These are phyloP conservation scores for Salvia splendens DNA, from an alignment of 257 asterid species.

Conservation along the genomic window DNA sequence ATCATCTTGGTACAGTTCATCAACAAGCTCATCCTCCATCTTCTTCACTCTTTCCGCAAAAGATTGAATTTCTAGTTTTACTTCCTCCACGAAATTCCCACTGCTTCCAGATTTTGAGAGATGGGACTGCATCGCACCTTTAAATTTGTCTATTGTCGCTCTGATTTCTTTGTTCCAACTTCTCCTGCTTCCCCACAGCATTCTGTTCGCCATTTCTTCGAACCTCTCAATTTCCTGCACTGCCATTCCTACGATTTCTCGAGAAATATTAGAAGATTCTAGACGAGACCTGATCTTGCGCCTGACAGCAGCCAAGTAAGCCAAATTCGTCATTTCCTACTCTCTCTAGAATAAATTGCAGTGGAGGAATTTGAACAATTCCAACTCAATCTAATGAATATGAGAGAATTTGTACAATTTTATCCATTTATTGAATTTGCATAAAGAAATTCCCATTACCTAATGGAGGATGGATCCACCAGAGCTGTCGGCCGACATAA, in stretches of 20 bases:
- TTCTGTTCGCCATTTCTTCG: conserved; percentile 7
- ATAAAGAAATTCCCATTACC: too few relatives aligned
- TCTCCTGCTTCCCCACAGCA: conserved; percentile 17
- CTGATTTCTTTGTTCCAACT: conserved; percentile 14
- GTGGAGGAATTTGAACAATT: not conserved
- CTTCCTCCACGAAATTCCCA: not conserved
- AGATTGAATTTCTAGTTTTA: not conserved
- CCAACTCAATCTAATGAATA: too few relatives aligned
- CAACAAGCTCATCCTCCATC: conserved; percentile 6
- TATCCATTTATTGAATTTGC: too few relatives aligned
- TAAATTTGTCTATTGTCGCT: conserved; percentile 3
- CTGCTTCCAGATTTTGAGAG: conserved; percentile 10
- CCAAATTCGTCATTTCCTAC: conserved; percentile 6
- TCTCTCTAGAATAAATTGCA: not conserved
- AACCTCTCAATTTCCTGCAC: conserved; percentile 15
- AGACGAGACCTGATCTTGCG: not conserved
- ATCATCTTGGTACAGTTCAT: not conserved
- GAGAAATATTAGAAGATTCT: conserved; percentile 5
- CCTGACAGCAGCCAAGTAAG: conserved; percentile 7
- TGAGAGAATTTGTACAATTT: too few relatives aligned
- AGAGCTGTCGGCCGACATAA: too few relatives aligned
- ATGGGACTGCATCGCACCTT: conserved; percentile 16
- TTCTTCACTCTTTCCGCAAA: conserved; percentile 3
- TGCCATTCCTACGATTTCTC: not conserved
- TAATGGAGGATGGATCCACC: too few relatives aligned